phyloP scores from a whole-genome alignment of 192 early-diverging fungal genomes.

The Backusella psychrophila region DNA sequence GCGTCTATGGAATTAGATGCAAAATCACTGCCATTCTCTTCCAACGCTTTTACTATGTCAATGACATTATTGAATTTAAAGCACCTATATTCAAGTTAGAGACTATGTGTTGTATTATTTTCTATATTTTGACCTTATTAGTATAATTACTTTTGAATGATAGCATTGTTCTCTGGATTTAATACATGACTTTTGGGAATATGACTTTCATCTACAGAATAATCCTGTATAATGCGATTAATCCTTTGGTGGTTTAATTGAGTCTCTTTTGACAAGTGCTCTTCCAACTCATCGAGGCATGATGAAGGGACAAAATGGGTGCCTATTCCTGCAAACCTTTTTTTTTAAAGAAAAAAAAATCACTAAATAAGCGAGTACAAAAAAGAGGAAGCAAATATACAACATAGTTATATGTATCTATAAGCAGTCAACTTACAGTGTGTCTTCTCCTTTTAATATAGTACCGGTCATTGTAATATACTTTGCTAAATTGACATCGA shows the following conservation, averaged over 20 bases:
- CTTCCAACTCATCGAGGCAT: slow-evolving; percentile 72
- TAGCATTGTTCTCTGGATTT: background rate
- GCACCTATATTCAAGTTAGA: slow-evolving; percentile 48
- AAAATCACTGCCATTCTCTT: slow-evolving; percentile 70
- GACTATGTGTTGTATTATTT: background rate
- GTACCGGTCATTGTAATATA: slow-evolving; percentile 87
- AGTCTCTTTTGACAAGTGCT: slow-evolving; percentile 69
- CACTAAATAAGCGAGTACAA: background rate
- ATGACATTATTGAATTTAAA: slow-evolving; percentile 81
- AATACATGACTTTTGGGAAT: background rate
- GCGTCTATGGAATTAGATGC: slow-evolving; percentile 60
- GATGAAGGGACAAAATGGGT: slow-evolving; percentile 93
- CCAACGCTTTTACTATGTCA: slow-evolving; percentile 80
- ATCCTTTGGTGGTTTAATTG: slow-evolving; percentile 74
- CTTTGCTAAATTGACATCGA: slow-evolving; percentile 89
- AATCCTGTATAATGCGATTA: slow-evolving; percentile 81
- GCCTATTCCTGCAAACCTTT: slow-evolving; percentile 83
- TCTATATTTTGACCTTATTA: background rate
- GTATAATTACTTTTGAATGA: background rate
- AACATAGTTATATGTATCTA: no score
- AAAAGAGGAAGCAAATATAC: no score
- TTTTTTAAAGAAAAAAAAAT: background rate
- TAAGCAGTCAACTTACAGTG: slow-evolving; percentile 54
- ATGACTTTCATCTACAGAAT: slow-evolving; percentile 46
- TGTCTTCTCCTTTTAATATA: slow-evolving; percentile 74